Evolutionary conservation across 352 stramenopile species (phyloP).

Genomic region (Phytopythium aichiense): DNA sequence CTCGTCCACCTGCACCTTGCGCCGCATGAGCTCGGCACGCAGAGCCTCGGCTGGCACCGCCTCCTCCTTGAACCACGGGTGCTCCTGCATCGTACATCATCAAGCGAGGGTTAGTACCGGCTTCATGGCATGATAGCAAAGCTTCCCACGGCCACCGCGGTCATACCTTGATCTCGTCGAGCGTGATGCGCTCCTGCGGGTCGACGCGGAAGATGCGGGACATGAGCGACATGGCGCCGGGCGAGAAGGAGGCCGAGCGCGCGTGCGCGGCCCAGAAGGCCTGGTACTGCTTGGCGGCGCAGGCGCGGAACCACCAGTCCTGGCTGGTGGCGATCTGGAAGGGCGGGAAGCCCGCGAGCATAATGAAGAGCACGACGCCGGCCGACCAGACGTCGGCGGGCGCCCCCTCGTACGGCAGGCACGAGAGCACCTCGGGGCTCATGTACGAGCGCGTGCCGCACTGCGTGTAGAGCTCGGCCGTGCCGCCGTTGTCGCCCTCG

Average conservation of each 20-base stretch:
- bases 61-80: conserved; percentile 61
- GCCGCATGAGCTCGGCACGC: conserved; percentile 44
- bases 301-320: conserved; percentile 90
- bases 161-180: conserved; percentile 69
- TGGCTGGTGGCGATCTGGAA: conserved; percentile 87
- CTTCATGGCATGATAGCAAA: too few species aligned
- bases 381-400: conserved; percentile 90
- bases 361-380: conserved; percentile 92
- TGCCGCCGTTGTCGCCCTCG: conserved; percentile 51
- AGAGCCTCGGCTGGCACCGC: conserved; percentile 36
- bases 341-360: conserved; percentile 90
- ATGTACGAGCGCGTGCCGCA: conserved; percentile 92
- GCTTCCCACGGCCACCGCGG: neutral
- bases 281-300: conserved; percentile 65
- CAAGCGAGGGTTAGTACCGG: neutral
- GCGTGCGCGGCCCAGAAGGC: conserved; percentile 76
- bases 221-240: conserved; percentile 67
- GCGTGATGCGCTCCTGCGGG: conserved; percentile 68
- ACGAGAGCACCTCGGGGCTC: conserved; percentile 89
- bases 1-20: conserved; percentile 64
- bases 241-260: conserved; percentile 68
- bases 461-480: conserved; percentile 77
- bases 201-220: conserved; percentile 67
- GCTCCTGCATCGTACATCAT: conserved; percentile 21
- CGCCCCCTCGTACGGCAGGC: conserved; percentile 80